Conservation (phyloP, 306 rosid species). For the Benincasa hispida region DNA sequence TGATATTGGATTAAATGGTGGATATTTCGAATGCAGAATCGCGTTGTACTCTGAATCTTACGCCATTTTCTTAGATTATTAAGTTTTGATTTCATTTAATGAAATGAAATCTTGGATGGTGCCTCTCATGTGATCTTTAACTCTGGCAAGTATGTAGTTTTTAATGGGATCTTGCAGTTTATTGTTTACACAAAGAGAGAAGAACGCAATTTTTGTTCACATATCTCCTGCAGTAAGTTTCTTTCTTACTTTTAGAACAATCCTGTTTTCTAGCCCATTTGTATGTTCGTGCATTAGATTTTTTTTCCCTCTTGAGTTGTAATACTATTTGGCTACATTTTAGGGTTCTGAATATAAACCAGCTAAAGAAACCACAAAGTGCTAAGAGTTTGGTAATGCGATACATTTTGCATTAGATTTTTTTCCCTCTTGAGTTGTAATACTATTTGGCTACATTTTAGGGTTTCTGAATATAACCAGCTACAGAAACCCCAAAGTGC, state of each 20-base stretch:
- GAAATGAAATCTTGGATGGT: not conserved
- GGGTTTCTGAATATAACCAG: too few species aligned
- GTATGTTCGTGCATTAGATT: not conserved
- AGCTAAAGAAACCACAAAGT: not conserved
- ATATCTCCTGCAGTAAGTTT: conserved; percentile 57
- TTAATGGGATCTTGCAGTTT: conserved; percentile 75
- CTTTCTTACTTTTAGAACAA: not conserved
- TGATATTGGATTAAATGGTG: not conserved
- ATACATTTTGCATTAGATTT: too few species aligned
- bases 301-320: not conserved
- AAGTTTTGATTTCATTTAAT: not conserved
- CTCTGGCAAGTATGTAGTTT: conserved; percentile 66
- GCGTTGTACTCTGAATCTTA: not conserved
- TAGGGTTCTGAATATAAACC: not conserved
- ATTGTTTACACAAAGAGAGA: conserved; percentile 78
- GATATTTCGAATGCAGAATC: not conserved
- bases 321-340: not conserved
- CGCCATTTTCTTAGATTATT: not conserved
- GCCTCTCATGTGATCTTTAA: conserved; percentile 39
- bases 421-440: too few species aligned
- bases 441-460: too few species aligned
- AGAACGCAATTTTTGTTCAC: conserved; percentile 81
- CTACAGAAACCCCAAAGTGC: too few species aligned
- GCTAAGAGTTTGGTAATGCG: not conserved
- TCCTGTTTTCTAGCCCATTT: not conserved